Conservation (phyloP, 331 rosid genomes). For the Quercus tomentella region DNA sequence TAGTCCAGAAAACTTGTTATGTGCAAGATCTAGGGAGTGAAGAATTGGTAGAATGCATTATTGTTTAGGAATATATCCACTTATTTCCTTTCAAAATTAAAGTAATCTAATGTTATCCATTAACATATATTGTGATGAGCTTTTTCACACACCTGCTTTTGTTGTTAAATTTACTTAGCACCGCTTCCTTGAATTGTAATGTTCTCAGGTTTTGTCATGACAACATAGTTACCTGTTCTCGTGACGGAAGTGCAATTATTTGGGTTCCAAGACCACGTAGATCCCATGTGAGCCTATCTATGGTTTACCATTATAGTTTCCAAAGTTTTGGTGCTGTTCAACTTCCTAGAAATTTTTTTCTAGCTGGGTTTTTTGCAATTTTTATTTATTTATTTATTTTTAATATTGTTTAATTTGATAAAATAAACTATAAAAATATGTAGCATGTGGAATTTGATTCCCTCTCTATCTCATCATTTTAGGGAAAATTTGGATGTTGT, state of each 20-base stretch:
- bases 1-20: no score
- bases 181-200: constrained; percentile 1
- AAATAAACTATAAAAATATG: background rate
- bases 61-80: no score
- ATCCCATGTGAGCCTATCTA: constrained; percentile 65
- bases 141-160: background rate
- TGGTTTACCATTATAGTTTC: constrained; percentile 19
- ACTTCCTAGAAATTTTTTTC: background rate
- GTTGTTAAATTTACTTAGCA: no score
- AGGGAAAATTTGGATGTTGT: constrained; percentile 77
- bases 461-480: constrained; percentile 13
- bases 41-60: no score
- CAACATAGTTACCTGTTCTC: constrained; percentile 91
- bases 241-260: constrained; percentile 93
- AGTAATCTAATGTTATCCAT: background rate
- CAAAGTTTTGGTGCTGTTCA: constrained; percentile 16
- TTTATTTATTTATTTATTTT: background rate
- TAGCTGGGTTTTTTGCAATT: constrained; percentile 8
- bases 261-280: constrained; percentile 93
- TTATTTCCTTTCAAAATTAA: no score
- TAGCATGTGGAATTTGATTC: background rate
- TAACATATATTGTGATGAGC: background rate
- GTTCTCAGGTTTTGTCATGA: constrained; percentile 73
- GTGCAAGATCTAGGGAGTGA: no score
- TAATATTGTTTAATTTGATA: background rate